Evolutionary conservation across 2,329 filamentous ascomycete species (phyloP), one percentile per base, ranked within the genome.

Genomic region (Paraconiothyrium brasiliense): DNA sequence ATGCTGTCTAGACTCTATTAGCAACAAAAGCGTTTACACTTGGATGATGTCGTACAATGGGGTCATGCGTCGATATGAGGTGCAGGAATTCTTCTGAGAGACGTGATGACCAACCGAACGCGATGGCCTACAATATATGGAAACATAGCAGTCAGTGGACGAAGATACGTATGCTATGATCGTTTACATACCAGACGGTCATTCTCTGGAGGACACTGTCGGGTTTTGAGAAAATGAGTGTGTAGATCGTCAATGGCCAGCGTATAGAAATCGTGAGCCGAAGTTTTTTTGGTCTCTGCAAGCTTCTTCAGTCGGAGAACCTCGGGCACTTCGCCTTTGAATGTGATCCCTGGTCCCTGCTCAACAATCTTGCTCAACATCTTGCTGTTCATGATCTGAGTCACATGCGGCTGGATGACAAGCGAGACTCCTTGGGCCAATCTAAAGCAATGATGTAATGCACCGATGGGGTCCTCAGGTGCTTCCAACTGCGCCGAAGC

Each of bases 381-480:
- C 9, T 51, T 54, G n/a, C 56, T 72, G 13, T 66, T 60, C 46
- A 67, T 69, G 7, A 74, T 63, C 22, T 62, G 57, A 1, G 67
- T 52, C 67, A 67, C 72, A 39, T 71, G 64, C 13, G 70, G 65
- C n/a, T 66, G 55, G 5, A 73, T 62, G 8, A 76, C 72, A 20
- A 73, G 57, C 41, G 64, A 66, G 43, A 76, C 70, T 13, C 73
- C 73, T 34, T 70, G 68, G 1, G 73, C 58, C 0, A 76, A 57
- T 55, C 71, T 68, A 58, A 76, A 73, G 57, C 72, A 73, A 44
- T 76, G 73, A 27, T 71, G 71, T 16, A 76, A 61, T 14, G 67
- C 67, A 14, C 61, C 59, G 9, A 76, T 72, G 16, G 73, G 67
- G 54, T 76, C 69, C 34, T 74, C 71, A 30, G 72, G 70, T 34